A percentile compares a stretch with the other conserved stretches of the same genome.
phyloP scores from a whole-genome alignment of 345 rosid species.

The Lagerstroemia speciosa region DNA sequence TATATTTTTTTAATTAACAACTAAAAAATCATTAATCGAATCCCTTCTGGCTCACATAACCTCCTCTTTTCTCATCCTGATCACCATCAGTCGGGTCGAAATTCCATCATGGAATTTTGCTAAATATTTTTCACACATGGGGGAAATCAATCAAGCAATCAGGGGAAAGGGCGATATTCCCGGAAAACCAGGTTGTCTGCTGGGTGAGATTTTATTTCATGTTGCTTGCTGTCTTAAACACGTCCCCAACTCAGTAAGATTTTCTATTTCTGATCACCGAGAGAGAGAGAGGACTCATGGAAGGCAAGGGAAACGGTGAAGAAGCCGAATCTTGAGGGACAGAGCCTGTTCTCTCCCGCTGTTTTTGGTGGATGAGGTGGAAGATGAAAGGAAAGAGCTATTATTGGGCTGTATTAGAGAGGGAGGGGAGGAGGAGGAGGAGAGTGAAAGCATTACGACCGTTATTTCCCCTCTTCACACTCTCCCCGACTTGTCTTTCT shows the following conservation, averaged over 20 bases:
- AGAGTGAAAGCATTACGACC: conserved; percentile 17
- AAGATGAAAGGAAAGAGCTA: neutral
- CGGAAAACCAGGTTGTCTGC: neutral
- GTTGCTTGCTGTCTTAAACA: too few species aligned
- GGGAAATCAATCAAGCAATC: too few species aligned
- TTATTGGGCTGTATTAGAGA: neutral
- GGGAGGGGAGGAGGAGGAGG: conserved; percentile 9
- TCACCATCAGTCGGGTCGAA: too few species aligned
- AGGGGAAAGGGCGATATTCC: neutral
- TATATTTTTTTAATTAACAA: too few species aligned
- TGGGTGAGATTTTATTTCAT: neutral
- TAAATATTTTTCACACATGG: too few species aligned
- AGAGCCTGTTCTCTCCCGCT: neutral
- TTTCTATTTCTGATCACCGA: neutral
- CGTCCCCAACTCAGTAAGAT: neutral
- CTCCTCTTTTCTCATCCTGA: too few species aligned
- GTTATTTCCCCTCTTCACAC: conserved; percentile 14
- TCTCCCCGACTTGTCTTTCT: conserved; percentile 12
- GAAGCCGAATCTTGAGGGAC: conserved; percentile 1
- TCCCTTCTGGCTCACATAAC: too few species aligned
- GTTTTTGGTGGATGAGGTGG: neutral
- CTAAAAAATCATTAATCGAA: too few species aligned
- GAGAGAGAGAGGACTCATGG: neutral
- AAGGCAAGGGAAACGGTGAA: neutral
- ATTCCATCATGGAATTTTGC: too few species aligned